phyloP scores from a whole-genome alignment of 139 green algal genomes.

The Trebouxia sp. region DNA sequence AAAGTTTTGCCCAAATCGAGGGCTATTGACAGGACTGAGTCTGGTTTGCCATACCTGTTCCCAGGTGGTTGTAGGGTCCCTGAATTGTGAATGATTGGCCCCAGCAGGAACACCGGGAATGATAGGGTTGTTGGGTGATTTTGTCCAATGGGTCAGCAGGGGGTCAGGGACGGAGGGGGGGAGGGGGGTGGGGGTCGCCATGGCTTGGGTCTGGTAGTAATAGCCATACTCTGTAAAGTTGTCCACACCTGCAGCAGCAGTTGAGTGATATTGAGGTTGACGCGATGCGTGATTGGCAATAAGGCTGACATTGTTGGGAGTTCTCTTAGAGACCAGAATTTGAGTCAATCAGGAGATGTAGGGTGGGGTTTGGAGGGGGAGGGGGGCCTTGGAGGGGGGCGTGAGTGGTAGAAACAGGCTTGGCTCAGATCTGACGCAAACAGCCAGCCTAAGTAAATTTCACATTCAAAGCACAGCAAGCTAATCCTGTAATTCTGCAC shows the following conservation, averaged over 20 bases:
- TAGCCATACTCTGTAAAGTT: slow-evolving; percentile 9
- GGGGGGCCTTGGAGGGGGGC: too few relatives aligned
- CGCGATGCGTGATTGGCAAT: background rate
- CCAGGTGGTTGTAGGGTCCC: slow-evolving; percentile 47
- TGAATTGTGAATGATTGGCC: slow-evolving; percentile 47
- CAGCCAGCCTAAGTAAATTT: too few relatives aligned
- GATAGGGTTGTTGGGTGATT: slow-evolving; percentile 36
- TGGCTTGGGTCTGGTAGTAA: slow-evolving; percentile 37
- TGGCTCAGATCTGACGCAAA: too few relatives aligned
- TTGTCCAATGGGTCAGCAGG: slow-evolving; percentile 44
- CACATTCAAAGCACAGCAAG: too few relatives aligned
- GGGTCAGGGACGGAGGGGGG: slow-evolving; percentile 43
- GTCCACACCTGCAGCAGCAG: background rate
- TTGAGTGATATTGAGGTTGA: background rate
- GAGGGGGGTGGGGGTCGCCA: slow-evolving; percentile 32
- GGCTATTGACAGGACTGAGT: too few relatives aligned
- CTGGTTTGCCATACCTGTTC: background rate
- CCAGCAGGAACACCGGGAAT: slow-evolving; percentile 28
- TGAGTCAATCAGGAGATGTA: too few relatives aligned
- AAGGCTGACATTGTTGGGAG: background rate
- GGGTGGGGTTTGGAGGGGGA: too few relatives aligned
- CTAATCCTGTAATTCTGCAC: too few relatives aligned
- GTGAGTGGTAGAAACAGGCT: too few relatives aligned
- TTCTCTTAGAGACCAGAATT: too few relatives aligned
- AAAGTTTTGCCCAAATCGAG: too few relatives aligned